Evolutionary conservation across 1,284 basidiomycete genomes (phyloP).

Genomic region (Mycena sp.): DNA sequence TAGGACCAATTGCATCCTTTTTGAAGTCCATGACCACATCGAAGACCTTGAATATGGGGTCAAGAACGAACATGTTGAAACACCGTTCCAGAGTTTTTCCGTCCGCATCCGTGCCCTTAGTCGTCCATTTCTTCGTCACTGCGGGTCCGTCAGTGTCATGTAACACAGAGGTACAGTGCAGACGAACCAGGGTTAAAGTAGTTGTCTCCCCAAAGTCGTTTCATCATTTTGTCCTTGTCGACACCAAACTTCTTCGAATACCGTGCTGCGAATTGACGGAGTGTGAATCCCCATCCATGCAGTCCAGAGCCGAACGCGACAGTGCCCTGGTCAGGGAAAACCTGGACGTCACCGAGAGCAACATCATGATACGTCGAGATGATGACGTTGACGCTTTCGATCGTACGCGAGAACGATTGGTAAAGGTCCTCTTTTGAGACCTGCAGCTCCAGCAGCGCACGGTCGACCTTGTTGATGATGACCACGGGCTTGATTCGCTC

Average conservation of each 20-base stretch:
- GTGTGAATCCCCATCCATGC: slow-evolving; percentile 60
- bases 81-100: slow-evolving; percentile 78
- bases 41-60: slow-evolving; percentile 99
- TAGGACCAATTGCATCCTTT: slow-evolving; percentile 87
- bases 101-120: slow-evolving; percentile 59
- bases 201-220: slow-evolving; percentile 96
- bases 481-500: slow-evolving; percentile 99
- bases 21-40: slow-evolving; percentile 99
- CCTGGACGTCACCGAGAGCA: slow-evolving; percentile 97
- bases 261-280: slow-evolving; percentile 91
- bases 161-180: no score
- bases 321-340: slow-evolving; percentile 98
- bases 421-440: slow-evolving; percentile 97
- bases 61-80: slow-evolving; percentile 96
- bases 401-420: slow-evolving; percentile 98
- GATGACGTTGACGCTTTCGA: slow-evolving; percentile 99
- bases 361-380: slow-evolving; percentile 97
- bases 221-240: slow-evolving; percentile 98
- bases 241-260: slow-evolving; percentile 99
- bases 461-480: slow-evolving; percentile 99
- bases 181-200: slow-evolving; percentile 64
- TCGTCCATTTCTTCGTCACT: slow-evolving; percentile 97
- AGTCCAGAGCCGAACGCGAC: slow-evolving; percentile 99
- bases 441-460: slow-evolving; percentile 98
- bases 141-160: slow-evolving; percentile 97